Evolutionary conservation across 768 basidiomycete species (phyloP), one percentile per base, ranked within the genome.

Genomic region (Lactifluus echinatus): DNA sequence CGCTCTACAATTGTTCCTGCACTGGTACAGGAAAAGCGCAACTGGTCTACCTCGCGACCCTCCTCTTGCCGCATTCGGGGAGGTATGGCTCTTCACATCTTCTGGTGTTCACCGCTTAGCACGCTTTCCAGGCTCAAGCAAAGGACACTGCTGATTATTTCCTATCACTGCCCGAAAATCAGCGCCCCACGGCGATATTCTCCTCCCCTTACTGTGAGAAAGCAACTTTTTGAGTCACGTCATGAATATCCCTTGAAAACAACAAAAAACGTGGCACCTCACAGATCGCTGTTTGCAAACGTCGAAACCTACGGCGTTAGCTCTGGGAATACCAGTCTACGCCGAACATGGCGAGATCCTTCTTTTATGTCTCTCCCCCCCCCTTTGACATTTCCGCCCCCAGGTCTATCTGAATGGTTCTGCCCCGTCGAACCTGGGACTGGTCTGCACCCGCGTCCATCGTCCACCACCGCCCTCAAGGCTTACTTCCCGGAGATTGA

Each of bases 211-310:
- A 87, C 66, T 93, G 89, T 89, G 55, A 68, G 72, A 65, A 70
- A 67, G 24, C 4, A 14, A 3, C 19, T 8, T 15, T 15, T 15
- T 44, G 50, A 34, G n/a, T 28, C 24, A 14, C 26, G 49, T 8
- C 10, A n/a, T 19, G 14, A 23, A 15, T 11, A 3, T 24, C 14
- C 31, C n/a, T 36, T 36, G n/a, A n/a, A n/a, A n/a, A n/a, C n/a
- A n/a, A n/a, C 14, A 36, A 37, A 10, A 19, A 15, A 36, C 33
- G 2, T 36, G 10, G 21, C n/a, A 17, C 23, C 15, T 24, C 39
- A 31, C 63, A 91, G 89, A 93, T 71, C 86, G 91, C n/a, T 93
- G 91, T 68, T 73, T 93, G 23, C 90, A 93, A 67, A 93, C 91
- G 0, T 72, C 84, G 1, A 73, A 77, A 31, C 89, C 91, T 2